Evolutionary conservation across 2,329 filamentous ascomycete genomes (phyloP).

Genomic region (Incumbomyces delicatus): DNA sequence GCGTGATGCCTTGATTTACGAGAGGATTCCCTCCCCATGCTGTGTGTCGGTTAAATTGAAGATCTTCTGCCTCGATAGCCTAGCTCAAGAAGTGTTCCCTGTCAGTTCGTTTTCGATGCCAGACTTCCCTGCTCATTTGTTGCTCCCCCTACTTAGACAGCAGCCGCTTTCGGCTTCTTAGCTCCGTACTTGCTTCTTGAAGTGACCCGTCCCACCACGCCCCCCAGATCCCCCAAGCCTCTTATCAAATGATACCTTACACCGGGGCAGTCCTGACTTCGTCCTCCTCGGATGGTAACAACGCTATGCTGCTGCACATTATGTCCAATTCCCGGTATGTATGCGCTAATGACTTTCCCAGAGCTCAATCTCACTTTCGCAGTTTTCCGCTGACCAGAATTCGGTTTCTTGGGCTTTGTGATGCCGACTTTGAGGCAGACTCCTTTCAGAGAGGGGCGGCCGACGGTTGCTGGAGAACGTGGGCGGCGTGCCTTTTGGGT

Average conservation of each 20-base stretch:
- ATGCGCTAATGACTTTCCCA: conserved; percentile 78
- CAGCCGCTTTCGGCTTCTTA: conserved; percentile 88
- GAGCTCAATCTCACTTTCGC: conserved; percentile 82
- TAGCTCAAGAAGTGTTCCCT: too few relatives aligned
- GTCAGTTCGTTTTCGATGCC: too few relatives aligned
- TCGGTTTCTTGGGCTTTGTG: conserved; percentile 95
- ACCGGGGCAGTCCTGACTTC: conserved; percentile 95
- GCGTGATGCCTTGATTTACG: too few relatives aligned
- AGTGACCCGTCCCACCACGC: conserved; percentile 73
- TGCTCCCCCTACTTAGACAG: not conserved
- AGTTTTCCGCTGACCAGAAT: conserved; percentile 93
- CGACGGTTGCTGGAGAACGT: conserved; percentile 64
- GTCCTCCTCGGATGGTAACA: conserved; percentile 84
- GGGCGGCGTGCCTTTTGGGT: conserved; percentile 73
- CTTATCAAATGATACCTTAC: conserved; percentile 91
- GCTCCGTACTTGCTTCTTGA: conserved; percentile 95
- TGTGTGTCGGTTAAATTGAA: too few relatives aligned
- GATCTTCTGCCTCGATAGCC: too few relatives aligned
- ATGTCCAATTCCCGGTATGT: conserved; percentile 95
- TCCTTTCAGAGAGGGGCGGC: conserved; percentile 78
- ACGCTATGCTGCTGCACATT: conserved; percentile 99
- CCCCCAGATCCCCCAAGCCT: conserved; percentile 86
- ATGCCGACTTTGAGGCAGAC: conserved; percentile 92
- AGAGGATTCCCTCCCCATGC: too few relatives aligned
- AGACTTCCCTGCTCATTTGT: too few relatives aligned